Evolutionary conservation across 2,329 filamentous ascomycete species (phyloP).

Genomic region (Gyromitra esculenta): DNA sequence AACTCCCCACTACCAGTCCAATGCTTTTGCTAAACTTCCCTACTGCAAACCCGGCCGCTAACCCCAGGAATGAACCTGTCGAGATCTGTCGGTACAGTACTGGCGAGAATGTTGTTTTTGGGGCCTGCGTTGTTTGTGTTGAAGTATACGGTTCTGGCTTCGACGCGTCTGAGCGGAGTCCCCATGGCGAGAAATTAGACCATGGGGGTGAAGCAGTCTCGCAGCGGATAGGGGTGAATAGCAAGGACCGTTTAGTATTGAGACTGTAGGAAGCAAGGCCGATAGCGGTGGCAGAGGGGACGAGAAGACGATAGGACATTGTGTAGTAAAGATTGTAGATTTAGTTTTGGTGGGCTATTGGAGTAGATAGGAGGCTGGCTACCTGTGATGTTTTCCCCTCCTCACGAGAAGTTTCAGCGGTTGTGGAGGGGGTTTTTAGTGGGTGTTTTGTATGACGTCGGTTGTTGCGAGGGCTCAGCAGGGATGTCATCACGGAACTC

Average conservation of each 20-base stretch:
- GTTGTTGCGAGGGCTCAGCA: constrained; percentile 20
- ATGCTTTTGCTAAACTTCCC: constrained; percentile 53
- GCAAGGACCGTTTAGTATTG: constrained; percentile 24
- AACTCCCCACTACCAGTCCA: constrained; percentile 45
- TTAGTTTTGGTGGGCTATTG: neutral
- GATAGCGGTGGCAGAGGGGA: constrained; percentile 42
- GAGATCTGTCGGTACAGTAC: constrained; percentile 52
- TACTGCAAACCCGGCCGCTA: constrained; percentile 49
- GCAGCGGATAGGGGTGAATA: constrained; percentile 38
- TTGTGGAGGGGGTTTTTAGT: constrained; percentile 24
- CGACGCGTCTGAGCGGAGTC: neutral
- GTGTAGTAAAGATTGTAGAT: constrained; percentile 14
- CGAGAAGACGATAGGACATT: constrained; percentile 49
- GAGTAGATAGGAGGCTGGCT: neutral
- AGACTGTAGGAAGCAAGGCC: constrained; percentile 43
- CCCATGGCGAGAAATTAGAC: constrained; percentile 15
- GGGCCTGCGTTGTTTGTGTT: constrained; percentile 24
- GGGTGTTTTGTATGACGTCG: constrained; percentile 38
- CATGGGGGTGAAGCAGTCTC: constrained; percentile 37
- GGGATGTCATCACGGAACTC: constrained; percentile 8
- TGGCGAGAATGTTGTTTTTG: constrained; percentile 47
- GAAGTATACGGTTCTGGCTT: constrained; percentile 30
- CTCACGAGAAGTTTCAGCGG: neutral
- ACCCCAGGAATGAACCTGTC: constrained; percentile 53
- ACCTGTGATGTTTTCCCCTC: neutral